These are phyloP conservation scores for Cornus florida DNA, from an alignment of 148 eudicot species.

Conservation along the genomic window DNA sequence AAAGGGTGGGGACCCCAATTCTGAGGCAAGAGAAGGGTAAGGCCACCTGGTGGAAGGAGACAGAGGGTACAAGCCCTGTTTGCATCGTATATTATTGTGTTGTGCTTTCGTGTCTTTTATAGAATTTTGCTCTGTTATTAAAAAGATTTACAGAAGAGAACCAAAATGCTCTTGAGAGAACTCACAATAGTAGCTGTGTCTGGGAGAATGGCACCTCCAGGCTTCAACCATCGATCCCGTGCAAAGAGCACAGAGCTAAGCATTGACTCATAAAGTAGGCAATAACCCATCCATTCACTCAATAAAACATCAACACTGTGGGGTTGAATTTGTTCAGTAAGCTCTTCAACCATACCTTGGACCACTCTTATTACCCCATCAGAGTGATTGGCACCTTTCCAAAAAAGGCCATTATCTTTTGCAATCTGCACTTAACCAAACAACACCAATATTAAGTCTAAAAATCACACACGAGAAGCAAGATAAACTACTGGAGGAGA, in stretches of 20 bases:
- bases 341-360: slow-evolving; percentile 95
- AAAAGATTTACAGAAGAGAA: not conserved
- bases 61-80: not conserved
- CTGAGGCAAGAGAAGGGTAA: not conserved
- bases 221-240: slow-evolving; percentile 92
- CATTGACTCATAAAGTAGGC: slow-evolving; percentile 96
- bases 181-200: slow-evolving; percentile 93
- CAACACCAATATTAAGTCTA: not conserved
- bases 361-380: slow-evolving; percentile 65
- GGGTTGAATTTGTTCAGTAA: slow-evolving; percentile 53
- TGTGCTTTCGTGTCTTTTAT: not conserved
- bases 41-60: not conserved
- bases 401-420: slow-evolving; percentile 61
- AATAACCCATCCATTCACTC: slow-evolving; percentile 99
- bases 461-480: slow-evolving; percentile 3
- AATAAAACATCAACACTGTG: slow-evolving; percentile 80
- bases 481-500: not conserved
- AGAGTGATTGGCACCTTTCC: slow-evolving; percentile 20
- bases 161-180: slow-evolving; percentile 1
- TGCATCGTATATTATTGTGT: too few species aligned
- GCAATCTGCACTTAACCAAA: slow-evolving; percentile 60
- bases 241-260: slow-evolving; percentile 86
- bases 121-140: not conserved
- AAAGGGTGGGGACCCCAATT: not conserved
- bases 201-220: slow-evolving; percentile 95